Conservation (phyloP, 495 filamentous ascomycete genomes). For the Rusavskia elegans region DNA sequence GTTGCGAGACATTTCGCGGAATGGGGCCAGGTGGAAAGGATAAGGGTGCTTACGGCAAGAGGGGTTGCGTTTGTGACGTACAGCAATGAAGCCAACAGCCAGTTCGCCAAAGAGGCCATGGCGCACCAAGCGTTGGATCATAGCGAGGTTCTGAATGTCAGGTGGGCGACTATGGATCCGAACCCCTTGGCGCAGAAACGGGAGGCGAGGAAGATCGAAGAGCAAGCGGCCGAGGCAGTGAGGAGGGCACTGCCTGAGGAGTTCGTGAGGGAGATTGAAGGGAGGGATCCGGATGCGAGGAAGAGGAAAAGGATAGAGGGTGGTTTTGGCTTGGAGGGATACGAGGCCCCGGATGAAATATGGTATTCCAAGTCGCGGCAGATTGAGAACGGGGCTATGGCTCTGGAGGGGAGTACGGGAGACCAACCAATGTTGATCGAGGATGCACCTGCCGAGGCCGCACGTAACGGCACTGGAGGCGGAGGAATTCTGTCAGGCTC, state of each 20-base stretch:
- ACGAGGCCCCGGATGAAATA: constrained; percentile 87
- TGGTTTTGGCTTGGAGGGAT: constrained; percentile 74
- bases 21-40: constrained; percentile 83
- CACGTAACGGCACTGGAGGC: constrained; percentile 11
- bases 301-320: constrained; percentile 86
- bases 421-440: constrained; percentile 33
- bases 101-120: constrained; percentile 91
- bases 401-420: constrained; percentile 18
- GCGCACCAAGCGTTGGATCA: constrained; percentile 75
- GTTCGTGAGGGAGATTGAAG: constrained; percentile 89
- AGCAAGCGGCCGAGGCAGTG: constrained; percentile 96
- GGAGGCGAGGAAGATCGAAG: constrained; percentile 78
- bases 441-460: constrained; percentile 7
- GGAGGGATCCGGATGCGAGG: constrained; percentile 66
- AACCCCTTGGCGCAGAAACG: constrained; percentile 91
- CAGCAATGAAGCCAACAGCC: constrained; percentile 65
- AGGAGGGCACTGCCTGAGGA: constrained; percentile 77
- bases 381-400: constrained; percentile 27
- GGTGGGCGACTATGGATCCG: constrained; percentile 93
- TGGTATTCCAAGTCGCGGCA: constrained; percentile 59
- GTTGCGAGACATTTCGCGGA: constrained; percentile 85
- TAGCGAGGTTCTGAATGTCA: constrained; percentile 81
- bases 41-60: constrained; percentile 73
- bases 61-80: constrained; percentile 91
- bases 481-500: constrained; percentile 67